Percentiles rank a stretch among this genome's conserved stretches.
phyloP scores from a whole-genome alignment of 352 stramenopile genomes.

The Phytophthora lateralis region DNA sequence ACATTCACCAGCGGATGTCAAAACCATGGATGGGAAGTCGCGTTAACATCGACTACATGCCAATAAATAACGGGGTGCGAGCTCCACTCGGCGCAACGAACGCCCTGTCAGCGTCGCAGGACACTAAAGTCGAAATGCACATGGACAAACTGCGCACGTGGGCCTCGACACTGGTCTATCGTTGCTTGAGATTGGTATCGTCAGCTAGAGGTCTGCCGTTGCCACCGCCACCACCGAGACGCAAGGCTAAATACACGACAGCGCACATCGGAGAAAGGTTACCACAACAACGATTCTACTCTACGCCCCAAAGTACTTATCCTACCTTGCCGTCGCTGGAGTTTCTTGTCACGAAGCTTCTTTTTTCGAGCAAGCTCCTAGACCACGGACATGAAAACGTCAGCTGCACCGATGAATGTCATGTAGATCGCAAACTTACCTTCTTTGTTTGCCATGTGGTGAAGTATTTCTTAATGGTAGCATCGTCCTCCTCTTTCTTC shows the following conservation, averaged over 20 bases:
- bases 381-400: not conserved
- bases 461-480: conserved; percentile 60
- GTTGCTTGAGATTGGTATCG: conserved; percentile 30
- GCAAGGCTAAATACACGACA: conserved; percentile 22
- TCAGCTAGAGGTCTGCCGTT: conserved; percentile 32
- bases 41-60: conserved; percentile 20
- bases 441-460: conserved; percentile 71
- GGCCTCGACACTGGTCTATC: conserved; percentile 34
- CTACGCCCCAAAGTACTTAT: not conserved
- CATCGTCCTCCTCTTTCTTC: conserved; percentile 49
- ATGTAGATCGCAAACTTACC: conserved; percentile 27
- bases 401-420: not conserved
- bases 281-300: not conserved
- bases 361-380: conserved; percentile 75
- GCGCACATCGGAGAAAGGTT: not conserved
- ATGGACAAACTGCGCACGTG: not conserved
- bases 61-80: conserved; percentile 42
- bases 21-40: conserved; percentile 14
- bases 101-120: not conserved
- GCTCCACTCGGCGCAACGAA: conserved; percentile 8
- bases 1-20: not conserved
- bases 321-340: conserved; percentile 63
- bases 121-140: conserved; percentile 1
- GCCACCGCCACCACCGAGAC: conserved; percentile 25
- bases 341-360: conserved; percentile 77